Evolutionary conservation across 1,284 basidiomycete genomes (phyloP), one percentile per base, ranked within the genome.

Genomic region (Lentinula novae-zelandiae): DNA sequence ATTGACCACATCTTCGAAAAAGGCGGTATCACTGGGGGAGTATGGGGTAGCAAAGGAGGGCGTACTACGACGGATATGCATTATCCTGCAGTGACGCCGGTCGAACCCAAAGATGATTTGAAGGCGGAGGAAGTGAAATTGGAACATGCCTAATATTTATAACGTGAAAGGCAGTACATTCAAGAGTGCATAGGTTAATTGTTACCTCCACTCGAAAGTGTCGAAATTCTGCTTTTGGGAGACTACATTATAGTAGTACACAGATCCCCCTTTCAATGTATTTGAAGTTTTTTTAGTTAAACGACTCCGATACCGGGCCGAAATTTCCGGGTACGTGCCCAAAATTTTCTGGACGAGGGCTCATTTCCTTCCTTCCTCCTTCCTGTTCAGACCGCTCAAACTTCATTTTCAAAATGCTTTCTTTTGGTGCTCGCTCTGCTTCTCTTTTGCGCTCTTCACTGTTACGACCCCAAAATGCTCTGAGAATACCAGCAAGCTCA

Each of bases 1-100:
- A 72, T 79, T 36, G 76, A 80, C 60, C 72, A 75, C 36, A 75
- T 80, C 49, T 78, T 79, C 64, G 73, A 77, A 58, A 76, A 76
- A 63, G 74, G 75, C 12, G 76, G 76, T 2, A 68, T 79, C 49
- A 79, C 77, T 20, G 77, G 76, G 20, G 75, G 74, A 7, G 76
- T 77, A 5, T 75, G 72, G 71, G 67, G 68, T 49, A 74, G 70
- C 53, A 58, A 52, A 31, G 63, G 60, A 38, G 61, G 56, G 8
- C 48, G 56, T 12, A 61, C 62, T 10, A 61, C 60, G n/a, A 42
- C 53, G n/a, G 17, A 59, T 33, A 60, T 55, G 62, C 49, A 53
- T 44, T 52, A 58, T 34, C 42, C 54, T 5, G 42, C 42, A 12
- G 54, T 36, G 22, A 17, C n/a, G 17, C 27, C 54, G 8, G 42